Conservation (phyloP, 495 filamentous ascomycete genomes). For the Neurospora sp. region DNA sequence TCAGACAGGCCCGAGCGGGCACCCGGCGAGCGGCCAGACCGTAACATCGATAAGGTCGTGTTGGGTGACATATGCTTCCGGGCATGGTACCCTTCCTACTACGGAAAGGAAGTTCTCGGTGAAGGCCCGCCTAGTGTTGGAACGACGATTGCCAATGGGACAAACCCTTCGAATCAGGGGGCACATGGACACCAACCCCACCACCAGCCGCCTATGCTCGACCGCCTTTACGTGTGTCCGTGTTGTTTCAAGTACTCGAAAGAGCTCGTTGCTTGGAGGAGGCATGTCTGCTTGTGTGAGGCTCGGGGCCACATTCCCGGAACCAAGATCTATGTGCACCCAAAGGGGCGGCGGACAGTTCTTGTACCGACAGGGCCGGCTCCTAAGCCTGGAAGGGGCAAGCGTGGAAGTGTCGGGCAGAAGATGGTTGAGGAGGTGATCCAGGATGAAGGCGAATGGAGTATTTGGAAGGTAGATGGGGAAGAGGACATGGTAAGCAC, state of each 20-base stretch:
- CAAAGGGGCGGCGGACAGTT: conserved; percentile 28
- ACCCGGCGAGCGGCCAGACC: conserved; percentile 26
- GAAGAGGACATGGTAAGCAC: conserved; percentile 58
- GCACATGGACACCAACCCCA: background rate
- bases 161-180: conserved; percentile 4
- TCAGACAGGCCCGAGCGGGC: background rate
- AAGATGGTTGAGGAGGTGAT: conserved; percentile 50
- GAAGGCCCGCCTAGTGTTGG: conserved; percentile 10
- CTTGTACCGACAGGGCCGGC: conserved; percentile 13
- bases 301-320: conserved; percentile 29
- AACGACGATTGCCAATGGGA: conserved; percentile 12
- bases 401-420: conserved; percentile 23
- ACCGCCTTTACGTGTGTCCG: conserved; percentile 75
- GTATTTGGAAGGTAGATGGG: conserved; percentile 86
- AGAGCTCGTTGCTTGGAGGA: conserved; percentile 49
- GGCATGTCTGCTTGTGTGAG: conserved; percentile 35
- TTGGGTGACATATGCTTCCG: conserved; percentile 64
- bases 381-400: conserved; percentile 33
- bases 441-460: conserved; percentile 44
- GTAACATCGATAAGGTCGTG: conserved; percentile 65
- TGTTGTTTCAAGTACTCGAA: conserved; percentile 89
- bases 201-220: conserved; percentile 29
- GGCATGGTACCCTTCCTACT: conserved; percentile 69
- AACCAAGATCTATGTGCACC: conserved; percentile 38
- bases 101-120: conserved; percentile 64